A percentile compares a stretch with the other conserved stretches of the same genome.
These are phyloP conservation scores for Cercospora sp. DNA, from an alignment of 2,329 filamentous ascomycete species.

Conservation along the genomic window DNA sequence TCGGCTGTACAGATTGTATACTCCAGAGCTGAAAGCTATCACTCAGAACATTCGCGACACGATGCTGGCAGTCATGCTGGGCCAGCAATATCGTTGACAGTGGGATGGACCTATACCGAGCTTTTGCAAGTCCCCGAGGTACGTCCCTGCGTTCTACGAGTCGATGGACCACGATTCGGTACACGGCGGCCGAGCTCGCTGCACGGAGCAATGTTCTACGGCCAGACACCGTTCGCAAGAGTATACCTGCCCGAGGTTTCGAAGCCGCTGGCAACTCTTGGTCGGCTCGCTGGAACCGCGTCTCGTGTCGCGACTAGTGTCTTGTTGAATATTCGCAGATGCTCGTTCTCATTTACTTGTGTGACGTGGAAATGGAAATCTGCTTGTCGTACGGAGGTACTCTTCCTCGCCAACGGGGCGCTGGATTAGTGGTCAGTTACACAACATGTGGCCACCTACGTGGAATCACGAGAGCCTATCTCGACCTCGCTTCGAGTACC, in stretches of 20 bases:
- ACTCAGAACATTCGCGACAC: not conserved
- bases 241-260: not conserved
- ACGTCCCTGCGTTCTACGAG: not conserved
- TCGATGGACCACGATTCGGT: not conserved
- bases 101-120: not conserved
- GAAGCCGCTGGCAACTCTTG: not conserved
- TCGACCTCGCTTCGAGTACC: constrained; percentile 11
- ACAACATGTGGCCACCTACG: constrained; percentile 3
- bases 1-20: not conserved
- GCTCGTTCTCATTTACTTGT: not conserved
- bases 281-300: not conserved
- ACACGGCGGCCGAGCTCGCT: not conserved
- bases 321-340: not conserved
- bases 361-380: not conserved
- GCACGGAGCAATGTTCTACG: not conserved
- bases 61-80: not conserved
- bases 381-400: not conserved
- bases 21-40: not conserved
- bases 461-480: constrained; percentile 14
- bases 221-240: not conserved
- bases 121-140: not conserved
- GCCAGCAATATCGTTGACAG: not conserved
- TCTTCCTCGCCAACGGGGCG: not conserved
- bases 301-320: not conserved
- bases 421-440: not conserved